A percentile compares a stretch with the other conserved stretches of the same genome.
phyloP scores from a whole-genome alignment of 2,329 filamentous ascomycete genomes.

The Trichoderma pleuroti region DNA sequence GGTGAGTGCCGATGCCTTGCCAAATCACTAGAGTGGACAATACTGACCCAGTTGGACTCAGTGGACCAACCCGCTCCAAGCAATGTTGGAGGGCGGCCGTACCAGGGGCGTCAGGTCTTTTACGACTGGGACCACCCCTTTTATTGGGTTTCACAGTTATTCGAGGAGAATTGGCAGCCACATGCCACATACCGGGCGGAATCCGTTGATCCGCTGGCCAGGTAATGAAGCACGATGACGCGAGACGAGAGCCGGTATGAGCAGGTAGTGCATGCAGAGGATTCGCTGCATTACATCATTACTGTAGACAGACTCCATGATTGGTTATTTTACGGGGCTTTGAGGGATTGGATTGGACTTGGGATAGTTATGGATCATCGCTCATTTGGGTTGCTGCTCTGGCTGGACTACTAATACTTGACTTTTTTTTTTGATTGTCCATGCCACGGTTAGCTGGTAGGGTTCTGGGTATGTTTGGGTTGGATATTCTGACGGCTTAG shows the following conservation, averaged over 20 bases:
- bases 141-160: slow-evolving; percentile 47
- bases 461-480: neutral
- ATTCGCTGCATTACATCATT: neutral
- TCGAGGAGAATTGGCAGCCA: slow-evolving; percentile 40
- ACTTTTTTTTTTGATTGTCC: neutral
- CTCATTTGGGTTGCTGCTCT: neutral
- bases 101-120: slow-evolving; percentile 26
- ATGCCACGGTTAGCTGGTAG: neutral
- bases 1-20: slow-evolving; percentile 19
- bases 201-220: neutral
- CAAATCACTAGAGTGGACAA: neutral
- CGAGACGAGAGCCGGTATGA: neutral
- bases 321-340: neutral
- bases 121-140: slow-evolving; percentile 40
- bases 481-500: neutral
- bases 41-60: neutral
- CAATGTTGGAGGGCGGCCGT: slow-evolving; percentile 12
- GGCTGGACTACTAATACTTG: neutral
- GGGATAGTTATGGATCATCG: neutral
- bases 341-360: neutral
- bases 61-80: neutral
- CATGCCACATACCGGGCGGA: slow-evolving; percentile 32
- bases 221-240: neutral
- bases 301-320: neutral
- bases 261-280: neutral